Conservation (phyloP, 805 yeast genomes). For the Starmera caribaea region DNA sequence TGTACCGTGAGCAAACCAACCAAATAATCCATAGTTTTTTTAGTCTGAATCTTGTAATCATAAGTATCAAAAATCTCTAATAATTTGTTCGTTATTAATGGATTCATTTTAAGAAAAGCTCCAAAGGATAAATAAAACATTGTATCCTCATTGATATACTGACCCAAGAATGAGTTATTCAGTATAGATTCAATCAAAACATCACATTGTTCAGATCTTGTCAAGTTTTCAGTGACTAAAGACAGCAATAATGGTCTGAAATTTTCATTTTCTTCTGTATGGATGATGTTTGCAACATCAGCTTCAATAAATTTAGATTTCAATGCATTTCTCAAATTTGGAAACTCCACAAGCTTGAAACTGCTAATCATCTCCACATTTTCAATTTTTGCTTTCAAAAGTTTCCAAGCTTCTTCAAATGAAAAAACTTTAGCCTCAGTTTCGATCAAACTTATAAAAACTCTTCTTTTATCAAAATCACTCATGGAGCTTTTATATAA, state of each 20-base stretch:
- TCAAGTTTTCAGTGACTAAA: not conserved
- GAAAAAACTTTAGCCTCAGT: not conserved
- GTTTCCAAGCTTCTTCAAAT: not conserved
- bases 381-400: not conserved
- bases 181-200: no score
- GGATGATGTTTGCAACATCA: not conserved
- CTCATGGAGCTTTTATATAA: constrained; percentile 1
- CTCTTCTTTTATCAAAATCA: constrained; percentile 1
- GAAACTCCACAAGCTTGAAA: not conserved
- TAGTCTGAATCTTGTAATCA: not conserved
- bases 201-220: not conserved
- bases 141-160: not conserved
- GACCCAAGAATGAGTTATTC: not conserved
- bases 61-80: not conserved
- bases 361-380: no score
- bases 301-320: not conserved
- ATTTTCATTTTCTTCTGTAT: not conserved
- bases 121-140: not conserved
- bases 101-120: not conserved
- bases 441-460: not conserved
- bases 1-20: not conserved
- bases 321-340: not conserved
- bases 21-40: not conserved
- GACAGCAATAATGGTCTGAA: not conserved
- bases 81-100: not conserved